These are phyloP conservation scores for Fulvia fulva DNA, from an alignment of 2,329 filamentous ascomycete genomes.

Conservation along the genomic window DNA sequence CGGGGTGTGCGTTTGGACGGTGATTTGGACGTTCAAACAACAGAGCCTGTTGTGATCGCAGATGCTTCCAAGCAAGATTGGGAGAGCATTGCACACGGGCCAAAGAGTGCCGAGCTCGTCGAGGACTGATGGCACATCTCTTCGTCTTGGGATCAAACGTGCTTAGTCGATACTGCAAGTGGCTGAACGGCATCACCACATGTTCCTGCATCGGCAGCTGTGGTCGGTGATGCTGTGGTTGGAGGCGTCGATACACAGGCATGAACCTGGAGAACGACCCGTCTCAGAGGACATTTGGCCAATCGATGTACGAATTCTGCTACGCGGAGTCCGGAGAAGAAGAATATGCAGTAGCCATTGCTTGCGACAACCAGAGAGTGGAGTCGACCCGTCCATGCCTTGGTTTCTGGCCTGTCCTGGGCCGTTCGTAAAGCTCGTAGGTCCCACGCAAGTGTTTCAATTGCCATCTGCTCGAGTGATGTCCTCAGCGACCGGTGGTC, in stretches of 20 bases:
- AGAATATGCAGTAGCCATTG: background rate
- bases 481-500: background rate
- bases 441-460: background rate
- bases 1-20: no score
- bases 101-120: no score
- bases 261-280: background rate
- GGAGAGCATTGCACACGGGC: no score
- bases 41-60: no score
- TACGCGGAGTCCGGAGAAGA: background rate
- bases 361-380: background rate
- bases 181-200: background rate
- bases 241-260: background rate
- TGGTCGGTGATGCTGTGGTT: background rate
- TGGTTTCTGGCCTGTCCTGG: background rate
- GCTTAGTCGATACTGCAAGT: no score
- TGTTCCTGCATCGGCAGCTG: background rate
- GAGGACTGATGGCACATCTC: no score
- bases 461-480: background rate
- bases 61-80: no score
- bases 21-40: no score
- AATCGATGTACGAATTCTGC: background rate
- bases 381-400: background rate
- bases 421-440: constrained; percentile 1
- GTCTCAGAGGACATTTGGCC: background rate
- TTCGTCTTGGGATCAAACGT: no score